Conservation (phyloP, 441 rosid species). For the Euphorbia neoarborescens region DNA sequence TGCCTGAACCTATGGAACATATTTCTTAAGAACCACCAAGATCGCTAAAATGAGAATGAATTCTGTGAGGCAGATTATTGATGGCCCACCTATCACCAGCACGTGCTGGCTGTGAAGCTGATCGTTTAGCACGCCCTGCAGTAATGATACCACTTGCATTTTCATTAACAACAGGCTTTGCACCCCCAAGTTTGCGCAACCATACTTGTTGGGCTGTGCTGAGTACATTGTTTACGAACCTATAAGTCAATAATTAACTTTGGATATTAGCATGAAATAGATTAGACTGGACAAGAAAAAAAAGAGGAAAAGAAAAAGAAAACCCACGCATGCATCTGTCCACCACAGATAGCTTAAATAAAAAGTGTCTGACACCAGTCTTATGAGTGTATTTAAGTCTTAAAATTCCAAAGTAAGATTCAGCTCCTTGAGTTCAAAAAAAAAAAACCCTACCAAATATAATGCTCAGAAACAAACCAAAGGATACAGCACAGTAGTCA, state of each 20-base stretch:
- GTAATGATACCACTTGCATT: conserved; percentile 74
- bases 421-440: conserved; percentile 8
- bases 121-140: conserved; percentile 81
- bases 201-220: conserved; percentile 95
- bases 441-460: neutral
- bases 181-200: conserved; percentile 90
- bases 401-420: no score
- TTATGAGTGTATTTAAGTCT: conserved; percentile 1
- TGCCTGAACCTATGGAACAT: conserved; percentile 54
- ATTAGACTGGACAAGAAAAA: no score
- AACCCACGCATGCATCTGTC: neutral
- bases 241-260: conserved; percentile 26
- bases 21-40: conserved; percentile 16
- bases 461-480: neutral
- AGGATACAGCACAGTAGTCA: neutral
- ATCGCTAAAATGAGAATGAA: conserved; percentile 7
- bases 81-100: conserved; percentile 57
- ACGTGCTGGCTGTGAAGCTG: conserved; percentile 56
- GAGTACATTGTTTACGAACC: conserved; percentile 87
- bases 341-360: neutral
- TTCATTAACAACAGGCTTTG: conserved; percentile 65
- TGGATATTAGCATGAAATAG: neutral
- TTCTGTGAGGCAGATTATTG: conserved; percentile 12
- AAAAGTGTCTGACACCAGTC: neutral
- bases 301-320: conserved; percentile 1